Evolutionary conservation across 2,329 filamentous ascomycete genomes (phyloP), one percentile per base, ranked within the genome.

Genomic region (Chrysoporthe puriensis): DNA sequence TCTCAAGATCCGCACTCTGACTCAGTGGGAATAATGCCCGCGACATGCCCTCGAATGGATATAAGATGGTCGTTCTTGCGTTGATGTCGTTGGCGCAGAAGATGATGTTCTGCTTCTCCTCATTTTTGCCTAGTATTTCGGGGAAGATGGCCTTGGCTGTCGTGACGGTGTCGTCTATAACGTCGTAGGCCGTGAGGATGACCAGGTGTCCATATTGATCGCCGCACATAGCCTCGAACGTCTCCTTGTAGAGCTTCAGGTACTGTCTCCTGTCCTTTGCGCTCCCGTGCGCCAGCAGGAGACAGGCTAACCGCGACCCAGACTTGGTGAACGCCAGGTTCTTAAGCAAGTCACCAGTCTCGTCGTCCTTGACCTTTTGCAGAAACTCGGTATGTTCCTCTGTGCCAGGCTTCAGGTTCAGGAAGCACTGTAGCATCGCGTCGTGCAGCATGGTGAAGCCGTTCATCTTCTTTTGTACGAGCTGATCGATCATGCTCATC

Each of bases 401-500:
- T 57, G 90, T 92, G 3, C 91, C 94, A 4, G 87, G 83, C 71
- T 91, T 90, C 59, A 90, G 88, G 74, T 91, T 95, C 64, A 93
- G 82, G 80, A 95, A 97, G 80, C 97, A 99, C 77, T 99, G 95
- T 69, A 97, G 84, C 94, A 99, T 97, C 62, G 96, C 96, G 75
- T 98, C 96, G 79, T 99, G 96, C 26, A 99, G 87, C 86, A 99
- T 96, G 2, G 95, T 98, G 80, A 99, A 98, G 11, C 93, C 95
- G 0, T 93, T 96, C 81, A 96, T 90, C 81, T 96, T 96, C 87
- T 99, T 99, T 80, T 99, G 94, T 60, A 98, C 87, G 54, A 99
- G 86, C 70, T 91, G 89, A 79, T 97, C 97, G 83, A 97, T 96
- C 81, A 97, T 87, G 72, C 93, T 91, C 71, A 90, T 86, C 65